Evolutionary conservation across 164 flowering plant species (phyloP), one percentile per base, ranked within the genome.

Genomic region (Amborella trichopoda): DNA sequence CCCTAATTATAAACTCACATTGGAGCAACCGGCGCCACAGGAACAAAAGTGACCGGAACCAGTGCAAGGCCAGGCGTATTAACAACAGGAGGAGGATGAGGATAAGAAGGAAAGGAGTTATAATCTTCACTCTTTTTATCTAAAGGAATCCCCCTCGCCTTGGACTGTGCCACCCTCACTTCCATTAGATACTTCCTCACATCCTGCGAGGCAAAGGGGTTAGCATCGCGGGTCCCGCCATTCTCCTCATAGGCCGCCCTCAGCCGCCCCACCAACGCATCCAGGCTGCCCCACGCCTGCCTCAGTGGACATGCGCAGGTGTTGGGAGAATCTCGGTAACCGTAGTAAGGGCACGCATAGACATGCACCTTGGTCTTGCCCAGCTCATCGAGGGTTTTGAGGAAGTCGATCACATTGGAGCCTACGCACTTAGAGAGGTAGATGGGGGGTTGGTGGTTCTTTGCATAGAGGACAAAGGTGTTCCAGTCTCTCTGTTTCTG

Each of bases 271-370:
- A 81, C 65, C 44, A 81, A 78, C 4, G 90, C 85, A 34, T 81
- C 90, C 18, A 81, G 85, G 61, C 85, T 78, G 17, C 90, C 90
- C 90, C 90, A 81, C 4, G 90, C 90, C 53, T 78, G 87, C n/a
- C 83, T 74, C 36, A 80, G 79, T 8, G 87, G 87, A 51, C 87
- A 80, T 0, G 87, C 81, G 48, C 87, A 80, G 0, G 87, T 81
- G 0, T 73, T 80, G 0, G 87, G 87, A 0, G 87, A 83, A 59
- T 65, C 70, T 0, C 85, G 83, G 51, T 67, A 82, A 16, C 90
- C 90, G 49, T 58, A 81, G 61, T 78, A 81, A 6, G 82, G 85
- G 69, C 90, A 81, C 49, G 72, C 59, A 22, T 71, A 72, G 13
- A 63, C 68, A 66, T 78, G 85, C 6, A 81, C 78, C 48, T 76